phyloP scores from a whole-genome alignment of 768 basidiomycete species.

The Suillus subaureus region DNA sequence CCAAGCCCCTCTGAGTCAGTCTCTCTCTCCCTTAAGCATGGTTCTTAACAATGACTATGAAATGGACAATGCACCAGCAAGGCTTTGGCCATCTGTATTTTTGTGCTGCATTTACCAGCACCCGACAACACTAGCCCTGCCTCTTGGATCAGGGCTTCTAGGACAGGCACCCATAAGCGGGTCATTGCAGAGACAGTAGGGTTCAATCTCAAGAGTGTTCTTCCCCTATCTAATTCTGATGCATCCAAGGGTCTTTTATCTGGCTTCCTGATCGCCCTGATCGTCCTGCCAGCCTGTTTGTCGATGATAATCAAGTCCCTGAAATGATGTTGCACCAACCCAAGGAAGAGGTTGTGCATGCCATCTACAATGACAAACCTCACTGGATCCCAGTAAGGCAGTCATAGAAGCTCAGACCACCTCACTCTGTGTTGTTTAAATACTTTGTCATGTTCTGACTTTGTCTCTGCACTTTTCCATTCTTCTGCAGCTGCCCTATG shows the following conservation, averaged over 20 bases:
- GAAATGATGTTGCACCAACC: conserved; percentile 15
- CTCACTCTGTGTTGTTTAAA: conserved; percentile 23
- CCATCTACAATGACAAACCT: conserved; percentile 33
- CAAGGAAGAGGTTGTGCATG: conserved; percentile 41
- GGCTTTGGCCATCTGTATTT: not conserved
- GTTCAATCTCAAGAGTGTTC: not conserved
- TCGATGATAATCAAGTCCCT: conserved; percentile 13
- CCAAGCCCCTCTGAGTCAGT: no score
- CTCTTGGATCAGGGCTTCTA: conserved; percentile 1
- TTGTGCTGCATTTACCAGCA: not conserved
- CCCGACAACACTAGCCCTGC: not conserved
- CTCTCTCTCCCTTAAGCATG: no score
- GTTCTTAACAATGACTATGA: not conserved
- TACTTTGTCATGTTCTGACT: not conserved
- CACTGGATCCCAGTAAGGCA: conserved; percentile 40
- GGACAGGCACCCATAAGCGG: not conserved
- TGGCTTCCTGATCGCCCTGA: not conserved
- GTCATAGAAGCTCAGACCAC: conserved; percentile 32
- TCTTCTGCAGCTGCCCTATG: conserved; percentile 12
- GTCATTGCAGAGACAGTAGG: not conserved
- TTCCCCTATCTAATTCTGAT: conserved; percentile 6
- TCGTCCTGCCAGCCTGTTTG: conserved; percentile 19
- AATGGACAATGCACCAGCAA: not conserved
- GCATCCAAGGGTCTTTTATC: not conserved
- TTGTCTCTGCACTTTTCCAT: conserved; percentile 21